These are phyloP conservation scores for Pseudogymnoascus sp. DNA, from an alignment of 2,329 filamentous ascomycete species.

Conservation along the genomic window DNA sequence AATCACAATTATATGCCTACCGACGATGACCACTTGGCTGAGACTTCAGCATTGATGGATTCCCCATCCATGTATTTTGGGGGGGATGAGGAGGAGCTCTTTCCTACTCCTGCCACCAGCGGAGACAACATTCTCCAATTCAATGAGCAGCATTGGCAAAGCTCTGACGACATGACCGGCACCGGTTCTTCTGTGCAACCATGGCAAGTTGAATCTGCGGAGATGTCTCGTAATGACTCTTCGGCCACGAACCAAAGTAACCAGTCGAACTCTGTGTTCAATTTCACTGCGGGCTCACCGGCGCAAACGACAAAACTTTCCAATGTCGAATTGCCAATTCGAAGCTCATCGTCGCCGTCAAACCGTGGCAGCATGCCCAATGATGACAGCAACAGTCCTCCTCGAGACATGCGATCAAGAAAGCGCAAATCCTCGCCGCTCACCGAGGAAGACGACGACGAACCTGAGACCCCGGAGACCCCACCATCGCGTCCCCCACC, in stretches of 20 bases:
- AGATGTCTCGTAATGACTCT: not conserved
- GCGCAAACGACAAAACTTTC: not conserved
- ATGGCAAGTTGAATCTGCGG: not conserved
- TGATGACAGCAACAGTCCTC: not conserved
- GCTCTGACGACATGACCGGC: not conserved
- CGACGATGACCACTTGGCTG: not conserved
- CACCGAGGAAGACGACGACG: not conserved
- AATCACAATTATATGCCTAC: not conserved
- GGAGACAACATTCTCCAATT: not conserved
- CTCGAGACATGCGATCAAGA: not conserved
- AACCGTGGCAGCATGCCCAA: not conserved
- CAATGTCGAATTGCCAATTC: not conserved
- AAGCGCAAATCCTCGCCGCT: not conserved
- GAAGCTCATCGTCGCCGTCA: not conserved
- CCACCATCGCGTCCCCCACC: constrained; percentile 34
- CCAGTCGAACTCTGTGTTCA: not conserved
- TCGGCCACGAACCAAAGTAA: not conserved
- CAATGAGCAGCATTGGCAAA: not conserved
- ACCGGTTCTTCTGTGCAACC: not conserved
- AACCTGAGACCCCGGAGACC: not conserved
- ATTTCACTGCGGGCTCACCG: too few species aligned
- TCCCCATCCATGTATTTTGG: not conserved
- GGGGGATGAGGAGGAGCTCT: not conserved
- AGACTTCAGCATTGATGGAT: not conserved
- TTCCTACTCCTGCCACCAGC: not conserved